Evolutionary conservation across 2,329 filamentous ascomycete genomes (phyloP).

Genomic region (Lasiodiplodia sp.): DNA sequence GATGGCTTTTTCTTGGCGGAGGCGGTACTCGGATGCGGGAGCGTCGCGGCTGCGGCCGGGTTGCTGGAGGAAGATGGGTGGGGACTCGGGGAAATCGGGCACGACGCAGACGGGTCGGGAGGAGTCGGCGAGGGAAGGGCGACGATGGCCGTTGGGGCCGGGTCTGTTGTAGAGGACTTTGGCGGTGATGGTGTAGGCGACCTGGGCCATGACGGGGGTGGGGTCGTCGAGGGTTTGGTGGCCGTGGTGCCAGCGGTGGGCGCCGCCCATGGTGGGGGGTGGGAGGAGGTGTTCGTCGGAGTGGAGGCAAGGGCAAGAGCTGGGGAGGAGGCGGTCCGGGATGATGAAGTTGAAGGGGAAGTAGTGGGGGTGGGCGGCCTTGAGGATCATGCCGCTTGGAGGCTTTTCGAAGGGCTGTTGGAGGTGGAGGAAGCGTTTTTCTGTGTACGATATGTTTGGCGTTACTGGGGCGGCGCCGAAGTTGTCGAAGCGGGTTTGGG

Average conservation of each 20-base stretch:
- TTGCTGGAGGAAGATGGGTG: neutral
- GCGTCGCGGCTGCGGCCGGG: no score
- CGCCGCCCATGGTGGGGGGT: constrained; percentile 5
- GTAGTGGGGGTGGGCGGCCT: neutral
- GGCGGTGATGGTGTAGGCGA: constrained; percentile 3
- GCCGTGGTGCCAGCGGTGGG: neutral
- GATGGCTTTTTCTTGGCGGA: constrained; percentile 8
- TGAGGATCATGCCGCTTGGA: neutral
- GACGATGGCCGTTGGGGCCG: no score
- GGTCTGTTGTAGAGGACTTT: neutral
- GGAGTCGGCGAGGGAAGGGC: neutral
- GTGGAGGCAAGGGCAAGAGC: neutral
- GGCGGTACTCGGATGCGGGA: neutral
- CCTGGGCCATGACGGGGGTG: constrained; percentile 4
- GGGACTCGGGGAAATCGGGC: neutral
- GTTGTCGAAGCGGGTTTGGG: neutral
- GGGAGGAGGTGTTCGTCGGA: neutral
- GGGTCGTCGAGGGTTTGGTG: neutral
- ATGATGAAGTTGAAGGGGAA: constrained; percentile 13
- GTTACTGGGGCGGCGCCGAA: neutral
- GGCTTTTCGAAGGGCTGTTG: neutral
- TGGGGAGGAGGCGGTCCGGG: neutral
- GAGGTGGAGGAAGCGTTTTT: constrained; percentile 3
- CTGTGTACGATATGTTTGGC: neutral
- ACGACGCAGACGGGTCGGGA: constrained; percentile 3